Evolutionary conservation across 208 protist genomes (phyloP), one percentile per base, ranked within the genome.

Genomic region (Leishmania gerbilli): DNA sequence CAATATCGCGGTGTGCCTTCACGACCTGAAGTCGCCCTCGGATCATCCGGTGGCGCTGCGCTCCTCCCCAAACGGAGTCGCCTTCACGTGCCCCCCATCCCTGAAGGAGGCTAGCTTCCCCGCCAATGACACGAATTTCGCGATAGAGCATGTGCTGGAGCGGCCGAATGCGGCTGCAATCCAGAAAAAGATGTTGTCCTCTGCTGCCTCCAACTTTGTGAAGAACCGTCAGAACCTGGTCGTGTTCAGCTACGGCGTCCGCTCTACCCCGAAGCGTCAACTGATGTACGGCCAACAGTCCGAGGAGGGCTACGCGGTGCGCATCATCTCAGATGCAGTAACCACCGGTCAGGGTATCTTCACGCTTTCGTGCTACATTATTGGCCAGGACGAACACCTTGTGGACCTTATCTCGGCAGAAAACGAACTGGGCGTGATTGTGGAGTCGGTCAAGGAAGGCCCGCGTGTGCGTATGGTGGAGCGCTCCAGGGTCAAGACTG

Each of bases 391-490:
- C 60, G 93, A 97, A 80, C 88, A 96, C 72, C 72, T 97, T 42
- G 77, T 84, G n/a, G 95, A 98, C 74, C 88, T 98, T 45, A 85
- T 95, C 68, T 94, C 96, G 74, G 47, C 86, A 3, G 84, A 89
- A 37, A 98, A 98, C 79, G 91, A 96, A 81, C 80, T 93, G 7
- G 95, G 93, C 53, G 86, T 93, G 77, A 89, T 97, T 77, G 91
- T 96, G 27, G 94, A 97, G 71, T 97, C 92, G 5, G 93, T 97
- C 45, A 97, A 97, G 87, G 93, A 96, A 58, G 93, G 94, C 37
- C 93, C 94, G 13, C 89, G 92, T 42, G 91, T 97, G 64, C 92
- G 91, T 49, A 95, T 94, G 89, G 84, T 98, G 68, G 93, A 94
- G 62, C 89, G 93, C 21, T 75, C 82, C 31, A 80, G 79, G 67